Evolutionary conservation across 2,329 filamentous ascomycete genomes (phyloP).

Genomic region (Colletotrichum sp.): DNA sequence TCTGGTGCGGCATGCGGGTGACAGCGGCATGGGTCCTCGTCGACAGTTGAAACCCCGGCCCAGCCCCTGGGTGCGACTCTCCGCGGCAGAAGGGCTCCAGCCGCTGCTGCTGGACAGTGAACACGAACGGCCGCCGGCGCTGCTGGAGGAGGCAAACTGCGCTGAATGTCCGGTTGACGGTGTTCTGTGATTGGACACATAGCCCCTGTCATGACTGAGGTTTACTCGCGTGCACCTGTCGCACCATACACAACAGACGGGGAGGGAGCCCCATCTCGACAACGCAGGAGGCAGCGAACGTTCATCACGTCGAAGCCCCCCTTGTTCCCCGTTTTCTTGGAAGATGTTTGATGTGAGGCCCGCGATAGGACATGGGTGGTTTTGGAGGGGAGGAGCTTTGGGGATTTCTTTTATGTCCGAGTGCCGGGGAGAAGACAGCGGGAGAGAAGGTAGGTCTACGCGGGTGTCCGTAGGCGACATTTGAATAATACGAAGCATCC

Average conservation of each 20-base stretch:
- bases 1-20: slow-evolving; percentile 4
- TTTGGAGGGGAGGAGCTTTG: background rate
- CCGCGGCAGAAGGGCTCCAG: background rate
- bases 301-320: background rate
- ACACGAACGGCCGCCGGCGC: background rate
- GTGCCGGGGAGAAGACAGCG: background rate
- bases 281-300: background rate
- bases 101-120: background rate
- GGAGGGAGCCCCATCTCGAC: background rate
- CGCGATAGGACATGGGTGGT: background rate
- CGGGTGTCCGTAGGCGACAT: background rate
- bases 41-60: background rate
- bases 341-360: slow-evolving; percentile 13
- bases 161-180: background rate
- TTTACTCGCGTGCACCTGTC: background rate
- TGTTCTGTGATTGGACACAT: background rate
- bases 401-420: background rate
- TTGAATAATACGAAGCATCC: slow-evolving; percentile 1
- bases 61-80: background rate
- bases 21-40: background rate
- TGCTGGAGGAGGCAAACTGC: background rate
- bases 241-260: background rate
- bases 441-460: background rate
- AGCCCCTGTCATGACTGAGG: background rate
- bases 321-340: background rate